Conservation (phyloP, 2,329 filamentous ascomycete genomes). For the Chaetoscypha palmicola region DNA sequence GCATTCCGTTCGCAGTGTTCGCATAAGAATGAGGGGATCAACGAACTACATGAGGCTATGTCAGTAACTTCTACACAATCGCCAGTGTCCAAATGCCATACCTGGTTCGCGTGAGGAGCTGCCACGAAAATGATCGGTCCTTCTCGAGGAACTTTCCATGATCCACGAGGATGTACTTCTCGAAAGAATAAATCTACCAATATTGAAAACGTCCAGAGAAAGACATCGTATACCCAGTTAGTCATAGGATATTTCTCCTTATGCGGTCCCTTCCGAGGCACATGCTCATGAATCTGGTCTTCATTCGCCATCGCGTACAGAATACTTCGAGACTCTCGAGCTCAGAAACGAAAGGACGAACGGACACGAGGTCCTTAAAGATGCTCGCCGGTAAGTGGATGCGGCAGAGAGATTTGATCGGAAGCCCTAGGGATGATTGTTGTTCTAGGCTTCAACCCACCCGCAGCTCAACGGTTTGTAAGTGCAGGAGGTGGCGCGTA, state of each 20-base stretch:
- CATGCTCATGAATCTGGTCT: slow-evolving; percentile 5
- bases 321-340: not conserved
- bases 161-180: slow-evolving; percentile 88
- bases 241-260: slow-evolving; percentile 63
- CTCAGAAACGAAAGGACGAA: too few species aligned
- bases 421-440: not conserved
- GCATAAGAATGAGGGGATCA: slow-evolving; percentile 88
- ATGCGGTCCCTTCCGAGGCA: slow-evolving; percentile 13
- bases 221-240: slow-evolving; percentile 68
- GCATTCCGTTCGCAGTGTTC: slow-evolving; percentile 76
- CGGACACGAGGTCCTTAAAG: too few species aligned
- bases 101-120: slow-evolving; percentile 93
- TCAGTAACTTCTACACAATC: slow-evolving; percentile 1
- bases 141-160: slow-evolving; percentile 85
- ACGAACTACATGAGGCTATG: slow-evolving; percentile 61
- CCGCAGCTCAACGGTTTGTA: slow-evolving; percentile 6
- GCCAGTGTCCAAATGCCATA: slow-evolving; percentile 31
- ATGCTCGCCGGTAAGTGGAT: not conserved
- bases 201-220: slow-evolving; percentile 71
- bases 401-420: not conserved
- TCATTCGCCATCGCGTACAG: slow-evolving; percentile 3
- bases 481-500: not conserved
- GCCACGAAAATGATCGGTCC: slow-evolving; percentile 94
- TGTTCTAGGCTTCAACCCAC: slow-evolving; percentile 5
- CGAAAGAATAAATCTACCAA: slow-evolving; percentile 96